Conservation (phyloP, 306 rosid genomes). For the Vachellia pachyceras region DNA sequence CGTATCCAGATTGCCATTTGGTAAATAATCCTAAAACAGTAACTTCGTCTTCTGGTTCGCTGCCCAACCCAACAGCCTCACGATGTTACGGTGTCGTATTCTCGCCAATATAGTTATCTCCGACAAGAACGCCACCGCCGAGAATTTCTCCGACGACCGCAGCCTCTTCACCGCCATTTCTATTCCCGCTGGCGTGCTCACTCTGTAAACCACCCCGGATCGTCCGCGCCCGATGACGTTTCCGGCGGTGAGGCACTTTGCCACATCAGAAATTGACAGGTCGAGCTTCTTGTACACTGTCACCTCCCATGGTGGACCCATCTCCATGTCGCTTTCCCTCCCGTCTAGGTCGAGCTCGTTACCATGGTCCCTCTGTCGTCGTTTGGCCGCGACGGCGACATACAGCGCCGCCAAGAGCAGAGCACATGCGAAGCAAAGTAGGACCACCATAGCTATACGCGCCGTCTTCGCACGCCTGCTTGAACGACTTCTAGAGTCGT, state of each 20-base stretch:
- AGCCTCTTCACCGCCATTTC: slow-evolving; percentile 59
- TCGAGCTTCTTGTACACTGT: slow-evolving; percentile 74
- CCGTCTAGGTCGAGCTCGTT: slow-evolving; percentile 42
- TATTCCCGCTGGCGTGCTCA: slow-evolving; percentile 42
- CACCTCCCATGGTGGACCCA: slow-evolving; percentile 71
- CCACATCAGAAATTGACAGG: slow-evolving; percentile 60
- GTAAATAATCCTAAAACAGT: slow-evolving; percentile 58
- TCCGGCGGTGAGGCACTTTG: slow-evolving; percentile 47
- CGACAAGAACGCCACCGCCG: slow-evolving; percentile 61
- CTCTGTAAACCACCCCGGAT: slow-evolving; percentile 64
- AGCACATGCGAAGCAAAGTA: slow-evolving; percentile 60
- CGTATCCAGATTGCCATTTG: slow-evolving; percentile 54
- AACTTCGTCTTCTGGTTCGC: slow-evolving; percentile 58
- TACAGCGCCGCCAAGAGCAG: slow-evolving; percentile 65
- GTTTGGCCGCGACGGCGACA: slow-evolving; percentile 45
- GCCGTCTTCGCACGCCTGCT: slow-evolving; percentile 48
- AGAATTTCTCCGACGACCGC: slow-evolving; percentile 49
- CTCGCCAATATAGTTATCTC: slow-evolving; percentile 63
- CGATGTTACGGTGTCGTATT: slow-evolving; percentile 71
- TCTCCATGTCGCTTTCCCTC: slow-evolving; percentile 52
- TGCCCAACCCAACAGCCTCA: slow-evolving; percentile 68
- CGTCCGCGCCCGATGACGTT: slow-evolving; percentile 63
- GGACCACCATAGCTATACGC: slow-evolving; percentile 65
- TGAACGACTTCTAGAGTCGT: background rate
- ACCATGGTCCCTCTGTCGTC: slow-evolving; percentile 38